phyloP scores from a whole-genome alignment of 139 green algal genomes.

The Chlorella sp. region DNA sequence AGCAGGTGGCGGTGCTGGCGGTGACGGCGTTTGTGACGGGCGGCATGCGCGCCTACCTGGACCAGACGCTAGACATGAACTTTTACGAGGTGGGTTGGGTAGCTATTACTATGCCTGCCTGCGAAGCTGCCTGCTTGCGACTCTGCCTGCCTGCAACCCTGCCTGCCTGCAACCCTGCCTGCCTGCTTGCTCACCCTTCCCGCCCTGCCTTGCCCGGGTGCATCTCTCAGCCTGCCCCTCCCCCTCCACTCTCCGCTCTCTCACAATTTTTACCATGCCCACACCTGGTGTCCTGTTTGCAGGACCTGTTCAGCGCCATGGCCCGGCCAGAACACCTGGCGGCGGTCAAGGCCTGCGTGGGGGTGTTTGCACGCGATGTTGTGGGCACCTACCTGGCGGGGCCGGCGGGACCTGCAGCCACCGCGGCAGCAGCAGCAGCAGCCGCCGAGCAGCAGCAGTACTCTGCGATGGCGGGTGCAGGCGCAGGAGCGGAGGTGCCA shows the following conservation, averaged over 20 bases:
- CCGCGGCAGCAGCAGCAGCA: not conserved
- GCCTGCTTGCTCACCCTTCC: not conserved
- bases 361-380: slow-evolving; percentile 37
- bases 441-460: not conserved
- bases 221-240: not conserved
- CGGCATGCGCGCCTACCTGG: slow-evolving; percentile 47
- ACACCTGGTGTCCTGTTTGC: not conserved
- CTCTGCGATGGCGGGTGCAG: not conserved
- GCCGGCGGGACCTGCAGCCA: not conserved
- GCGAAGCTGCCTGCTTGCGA: too few relatives aligned
- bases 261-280: not conserved
- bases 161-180: not conserved
- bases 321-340: slow-evolving; percentile 45
- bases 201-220: not conserved
- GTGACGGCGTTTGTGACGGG: slow-evolving; percentile 34
- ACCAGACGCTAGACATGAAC: slow-evolving; percentile 50
- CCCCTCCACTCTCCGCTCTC: not conserved
- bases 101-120: not conserved
- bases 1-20: slow-evolving; percentile 32
- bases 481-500: not conserved
- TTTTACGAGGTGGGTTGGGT: slow-evolving; percentile 37
- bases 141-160: not conserved
- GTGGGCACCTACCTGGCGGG: slow-evolving; percentile 36
- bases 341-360: slow-evolving; percentile 39
- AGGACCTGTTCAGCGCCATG: slow-evolving; percentile 48